These are phyloP conservation scores for Thoreauomyces humboldtii DNA, from an alignment of 192 early-diverging fungal species.

Conservation along the genomic window DNA sequence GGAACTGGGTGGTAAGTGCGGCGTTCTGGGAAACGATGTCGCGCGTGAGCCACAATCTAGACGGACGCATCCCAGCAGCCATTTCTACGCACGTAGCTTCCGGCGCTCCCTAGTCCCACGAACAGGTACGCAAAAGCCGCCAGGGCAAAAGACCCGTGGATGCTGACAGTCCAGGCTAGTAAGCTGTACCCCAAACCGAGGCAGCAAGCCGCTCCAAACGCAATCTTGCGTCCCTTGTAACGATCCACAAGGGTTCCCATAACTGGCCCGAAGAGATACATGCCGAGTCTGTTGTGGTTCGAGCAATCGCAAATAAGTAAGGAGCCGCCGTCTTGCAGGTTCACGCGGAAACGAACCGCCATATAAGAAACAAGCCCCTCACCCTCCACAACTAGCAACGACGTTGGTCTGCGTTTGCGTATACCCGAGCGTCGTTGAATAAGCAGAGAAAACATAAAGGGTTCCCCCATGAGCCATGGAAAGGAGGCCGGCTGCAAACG, in stretches of 20 bases:
- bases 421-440: conserved; percentile 50
- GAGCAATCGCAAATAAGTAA: background rate
- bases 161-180: background rate
- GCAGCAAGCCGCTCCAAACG: conserved; percentile 1
- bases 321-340: background rate
- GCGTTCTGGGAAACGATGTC: conserved; percentile 17
- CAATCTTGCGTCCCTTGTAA: conserved; percentile 30
- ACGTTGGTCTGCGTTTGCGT: conserved; percentile 60
- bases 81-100: conserved; percentile 4
- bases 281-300: conserved; percentile 36
- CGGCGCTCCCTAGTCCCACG: conserved; percentile 37
- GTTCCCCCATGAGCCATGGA: conserved; percentile 53
- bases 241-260: conserved; percentile 50
- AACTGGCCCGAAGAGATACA: conserved; percentile 63
- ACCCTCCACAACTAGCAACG: conserved; percentile 62
- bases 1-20: conserved; percentile 30
- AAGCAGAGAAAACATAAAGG: conserved; percentile 65
- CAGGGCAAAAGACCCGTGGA: background rate
- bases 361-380: no score
- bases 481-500: background rate
- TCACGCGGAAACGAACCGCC: background rate
- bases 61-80: no score
- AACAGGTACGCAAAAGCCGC: conserved; percentile 26
- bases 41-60: no score
- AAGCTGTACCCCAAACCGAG: conserved; percentile 12